Conservation (phyloP, 108 stramenopile genomes). For the Pseudonitzschia multiseries region DNA sequence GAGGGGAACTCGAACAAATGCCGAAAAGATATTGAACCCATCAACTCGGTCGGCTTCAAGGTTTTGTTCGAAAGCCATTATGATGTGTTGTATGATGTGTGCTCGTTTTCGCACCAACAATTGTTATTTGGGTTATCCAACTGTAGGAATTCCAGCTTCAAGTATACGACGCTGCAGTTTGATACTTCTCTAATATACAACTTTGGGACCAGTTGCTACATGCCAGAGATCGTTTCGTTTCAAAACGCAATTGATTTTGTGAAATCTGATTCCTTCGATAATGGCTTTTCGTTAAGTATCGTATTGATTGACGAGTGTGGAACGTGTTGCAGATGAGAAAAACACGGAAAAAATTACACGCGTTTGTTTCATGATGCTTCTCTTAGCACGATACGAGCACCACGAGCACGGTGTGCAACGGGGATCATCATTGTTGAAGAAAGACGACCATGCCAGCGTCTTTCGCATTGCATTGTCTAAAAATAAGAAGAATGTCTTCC, state of each 20-base stretch:
- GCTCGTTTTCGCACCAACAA: not conserved
- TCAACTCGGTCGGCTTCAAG: constrained; percentile 72
- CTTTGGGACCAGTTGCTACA: no score
- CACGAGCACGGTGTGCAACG: not conserved
- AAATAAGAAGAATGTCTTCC: not conserved
- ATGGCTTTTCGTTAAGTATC: not conserved
- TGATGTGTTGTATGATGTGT: not conserved
- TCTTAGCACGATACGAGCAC: not conserved
- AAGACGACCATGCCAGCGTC: not conserved
- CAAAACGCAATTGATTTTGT: no score
- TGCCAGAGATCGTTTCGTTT: no score
- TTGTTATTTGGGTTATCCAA: not conserved
- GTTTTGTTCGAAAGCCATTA: constrained; percentile 80
- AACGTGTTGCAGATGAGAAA: not conserved
- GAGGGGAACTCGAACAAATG: constrained; percentile 60
- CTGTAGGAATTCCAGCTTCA: no score
- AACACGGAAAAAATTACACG: not conserved
- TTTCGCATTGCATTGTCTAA: not conserved
- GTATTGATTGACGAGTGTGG: not conserved
- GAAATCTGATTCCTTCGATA: no score
- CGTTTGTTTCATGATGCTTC: not conserved
- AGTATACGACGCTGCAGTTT: not conserved
- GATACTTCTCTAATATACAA: no score
- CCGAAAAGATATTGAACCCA: constrained; percentile 63
- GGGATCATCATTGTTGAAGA: not conserved